phyloP scores from a whole-genome alignment of 169 alveolate genomes.

The Plasmodium relictum region DNA sequence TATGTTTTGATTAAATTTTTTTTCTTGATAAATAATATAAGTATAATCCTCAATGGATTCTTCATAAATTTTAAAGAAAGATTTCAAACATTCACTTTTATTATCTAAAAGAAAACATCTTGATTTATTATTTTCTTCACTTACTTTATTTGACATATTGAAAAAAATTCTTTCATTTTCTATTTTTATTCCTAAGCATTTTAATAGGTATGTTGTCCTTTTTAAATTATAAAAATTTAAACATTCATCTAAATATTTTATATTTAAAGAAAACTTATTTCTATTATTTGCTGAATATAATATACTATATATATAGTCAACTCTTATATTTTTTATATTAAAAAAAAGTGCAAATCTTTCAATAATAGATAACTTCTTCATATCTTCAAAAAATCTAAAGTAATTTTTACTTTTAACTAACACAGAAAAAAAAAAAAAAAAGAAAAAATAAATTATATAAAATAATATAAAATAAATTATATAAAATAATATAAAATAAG shows the following conservation, averaged over 20 bases:
- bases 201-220: slow-evolving; percentile 29
- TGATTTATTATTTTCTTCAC: background rate
- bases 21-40: slow-evolving; percentile 44
- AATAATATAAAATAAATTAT: background rate
- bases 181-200: slow-evolving; percentile 29
- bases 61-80: slow-evolving; percentile 31
- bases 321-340: slow-evolving; percentile 23
- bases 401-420: slow-evolving; percentile 45
- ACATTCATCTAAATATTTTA: slow-evolving; percentile 41
- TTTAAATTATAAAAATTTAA: slow-evolving; percentile 22
- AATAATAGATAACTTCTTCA: slow-evolving; percentile 26
- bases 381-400: slow-evolving; percentile 56
- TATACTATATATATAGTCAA: slow-evolving; percentile 32
- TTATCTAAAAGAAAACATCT: slow-evolving; percentile 58
- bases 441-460: background rate
- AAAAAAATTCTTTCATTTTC: slow-evolving; percentile 30
- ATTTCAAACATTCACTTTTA: slow-evolving; percentile 20
- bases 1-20: slow-evolving; percentile 21
- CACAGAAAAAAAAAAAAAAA: background rate
- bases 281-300: slow-evolving; percentile 53
- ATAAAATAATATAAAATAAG: background rate
- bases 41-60: slow-evolving; percentile 50
- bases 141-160: slow-evolving; percentile 31
- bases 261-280: slow-evolving; percentile 19
- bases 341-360: slow-evolving; percentile 33